Evolutionary conservation across 2,329 filamentous ascomycete genomes (phyloP), one percentile per base, ranked within the genome.

Genomic region (Phaeoacremonium minimum): DNA sequence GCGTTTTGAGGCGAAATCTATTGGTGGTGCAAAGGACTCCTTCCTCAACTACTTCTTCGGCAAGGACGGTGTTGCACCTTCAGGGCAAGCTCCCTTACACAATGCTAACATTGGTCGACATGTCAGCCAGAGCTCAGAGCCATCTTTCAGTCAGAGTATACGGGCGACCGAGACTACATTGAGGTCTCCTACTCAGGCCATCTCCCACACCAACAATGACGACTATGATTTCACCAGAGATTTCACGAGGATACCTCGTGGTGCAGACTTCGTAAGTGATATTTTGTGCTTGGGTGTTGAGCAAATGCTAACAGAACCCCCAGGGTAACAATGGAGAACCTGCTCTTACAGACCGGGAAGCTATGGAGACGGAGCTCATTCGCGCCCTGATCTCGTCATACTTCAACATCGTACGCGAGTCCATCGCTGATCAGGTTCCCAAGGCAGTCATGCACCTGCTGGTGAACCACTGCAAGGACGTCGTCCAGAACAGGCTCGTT

Each of bases 1-100:
- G 18, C 72, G 74, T 36, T 74, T 85, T 44, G 77, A 77, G 45
- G 69, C 69, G 17, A 76, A 79, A 45, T 67, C 68, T 5, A 58
- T 75, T 33, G 81, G 82, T 38, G 76, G 69, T 42, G 79, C 87
- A 28, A 79, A 83, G 44, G 93, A 98, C 63, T 94, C 89, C 1
- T 98, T 98, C 70, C 64, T 98, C 44, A 97, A 91, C 64, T 98
- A 98, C 64, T 98, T 98, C 66, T 98, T 98, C 53, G 90, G 93
- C 51, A 97, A 98, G 58, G 93, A 98, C 43, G 87, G 87, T 32
- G 71, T 77, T 17, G 50, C 52, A 28, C 62, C 71, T 19, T 53
- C 67, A 41, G 54, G 68, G 31, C 63, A 53, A 49, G 61, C 47
- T 53, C 48, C 53, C 55, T 50, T 41, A 59, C 60, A 44, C 58